A percentile compares a stretch with the other conserved stretches of the same genome.
Evolutionary conservation across 768 basidiomycete genomes (phyloP).

Genomic region (Chlorophyllum brunneum): DNA sequence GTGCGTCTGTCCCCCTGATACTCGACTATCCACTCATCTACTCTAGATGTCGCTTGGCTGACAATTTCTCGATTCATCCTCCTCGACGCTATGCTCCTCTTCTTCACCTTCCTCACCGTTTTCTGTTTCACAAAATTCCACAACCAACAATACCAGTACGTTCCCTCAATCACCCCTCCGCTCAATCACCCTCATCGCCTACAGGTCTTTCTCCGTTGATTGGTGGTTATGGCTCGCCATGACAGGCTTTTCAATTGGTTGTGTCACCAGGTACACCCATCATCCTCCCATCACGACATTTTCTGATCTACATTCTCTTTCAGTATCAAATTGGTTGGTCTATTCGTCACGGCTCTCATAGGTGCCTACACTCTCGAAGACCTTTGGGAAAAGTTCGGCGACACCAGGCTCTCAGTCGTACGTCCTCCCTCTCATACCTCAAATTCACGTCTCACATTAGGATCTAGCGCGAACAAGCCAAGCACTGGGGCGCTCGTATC

Average conservation of each 20-base stretch:
- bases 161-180: conserved; percentile 4
- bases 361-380: conserved; percentile 97
- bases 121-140: conserved; percentile 96
- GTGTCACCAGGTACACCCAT: conserved; percentile 73
- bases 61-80: conserved; percentile 97
- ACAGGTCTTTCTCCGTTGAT: conserved; percentile 87
- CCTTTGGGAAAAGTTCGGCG: conserved; percentile 97
- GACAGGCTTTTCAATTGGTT: conserved; percentile 93
- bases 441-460: not conserved
- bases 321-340: conserved; percentile 94
- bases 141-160: conserved; percentile 92
- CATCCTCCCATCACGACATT: not conserved
- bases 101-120: conserved; percentile 97
- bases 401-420: conserved; percentile 87
- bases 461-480: conserved; percentile 74
- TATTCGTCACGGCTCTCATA: conserved; percentile 93
- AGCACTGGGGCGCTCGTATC: conserved; percentile 88
- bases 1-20: conserved; percentile 39
- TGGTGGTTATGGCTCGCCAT: conserved; percentile 97
- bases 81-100: conserved; percentile 96
- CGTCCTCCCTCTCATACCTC: conserved; percentile 24
- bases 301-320: not conserved
- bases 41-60: conserved; percentile 92
- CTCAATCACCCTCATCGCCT: conserved; percentile 12
- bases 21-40: conserved; percentile 1